A percentile compares a stretch with the other conserved stretches of the same genome.
Conservation (phyloP, 805 yeast species). For the Candida pseudofarinosa region DNA sequence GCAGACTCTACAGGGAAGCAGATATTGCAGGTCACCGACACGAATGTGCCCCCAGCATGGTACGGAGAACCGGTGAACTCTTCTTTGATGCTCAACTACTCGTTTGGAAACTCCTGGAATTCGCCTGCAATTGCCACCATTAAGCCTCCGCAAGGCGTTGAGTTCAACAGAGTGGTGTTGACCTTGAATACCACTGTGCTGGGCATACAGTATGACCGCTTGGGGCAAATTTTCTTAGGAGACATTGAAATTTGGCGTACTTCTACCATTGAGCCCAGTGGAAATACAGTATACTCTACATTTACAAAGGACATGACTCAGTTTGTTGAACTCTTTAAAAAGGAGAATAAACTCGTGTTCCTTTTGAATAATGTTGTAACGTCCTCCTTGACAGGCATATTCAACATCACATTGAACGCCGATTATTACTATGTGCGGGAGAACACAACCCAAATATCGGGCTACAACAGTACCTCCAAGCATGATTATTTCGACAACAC, state of each 20-base stretch:
- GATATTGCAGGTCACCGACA: constrained; percentile 24
- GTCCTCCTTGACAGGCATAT: constrained; percentile 55
- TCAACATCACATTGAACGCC: constrained; percentile 49
- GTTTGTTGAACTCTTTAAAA: constrained; percentile 48
- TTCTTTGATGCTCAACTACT: constrained; percentile 38
- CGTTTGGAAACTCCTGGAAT: constrained; percentile 62
- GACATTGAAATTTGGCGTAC: constrained; percentile 78
- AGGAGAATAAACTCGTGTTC: constrained; percentile 42
- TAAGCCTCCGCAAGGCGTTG: constrained; percentile 36
- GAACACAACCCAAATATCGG: background rate
- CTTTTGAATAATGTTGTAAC: constrained; percentile 64
- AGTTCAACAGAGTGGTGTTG: constrained; percentile 51
- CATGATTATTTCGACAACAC: background rate
- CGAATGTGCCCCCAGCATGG: constrained; percentile 17
- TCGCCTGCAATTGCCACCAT: constrained; percentile 42
- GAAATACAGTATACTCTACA: constrained; percentile 40
- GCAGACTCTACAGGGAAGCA: constrained; percentile 8
- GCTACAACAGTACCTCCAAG: constrained; percentile 6
- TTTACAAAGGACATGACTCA: constrained; percentile 62
- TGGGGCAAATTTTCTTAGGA: constrained; percentile 58
- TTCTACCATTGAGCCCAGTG: constrained; percentile 65
- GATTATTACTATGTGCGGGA: constrained; percentile 41
- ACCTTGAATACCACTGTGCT: constrained; percentile 48
- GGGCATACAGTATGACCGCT: constrained; percentile 63
- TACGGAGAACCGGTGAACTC: constrained; percentile 37